These are phyloP conservation scores for Tetrahymena malaccensis DNA, from an alignment of 73 alveolate genomes.

Conservation along the genomic window DNA sequence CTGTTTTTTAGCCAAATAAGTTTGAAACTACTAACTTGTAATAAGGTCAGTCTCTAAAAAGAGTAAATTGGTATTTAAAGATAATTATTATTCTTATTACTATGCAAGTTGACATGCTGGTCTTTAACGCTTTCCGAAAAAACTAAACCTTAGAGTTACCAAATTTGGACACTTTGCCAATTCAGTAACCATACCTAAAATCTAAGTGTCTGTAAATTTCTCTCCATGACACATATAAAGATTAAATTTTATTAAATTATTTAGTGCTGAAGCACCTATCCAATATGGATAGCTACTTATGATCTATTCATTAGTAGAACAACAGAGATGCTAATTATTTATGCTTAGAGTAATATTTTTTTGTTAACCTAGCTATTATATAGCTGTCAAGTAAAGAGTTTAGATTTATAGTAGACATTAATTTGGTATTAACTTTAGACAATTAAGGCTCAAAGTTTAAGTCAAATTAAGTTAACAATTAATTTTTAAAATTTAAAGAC, in stretches of 20 bases:
- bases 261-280: not conserved
- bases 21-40: not conserved
- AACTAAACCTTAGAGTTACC: not conserved
- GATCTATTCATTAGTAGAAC: not conserved
- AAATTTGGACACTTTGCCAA: not conserved
- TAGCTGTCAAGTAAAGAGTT: not conserved
- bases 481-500: not conserved
- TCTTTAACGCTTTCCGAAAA: not conserved
- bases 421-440: not conserved
- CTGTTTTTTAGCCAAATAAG: not conserved
- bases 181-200: not conserved
- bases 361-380: not conserved
- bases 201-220: not conserved
- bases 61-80: not conserved
- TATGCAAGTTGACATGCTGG: not conserved
- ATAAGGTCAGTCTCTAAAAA: not conserved
- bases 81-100: not conserved
- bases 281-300: not conserved
- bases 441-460: not conserved
- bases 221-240: not conserved
- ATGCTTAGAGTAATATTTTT: not conserved
- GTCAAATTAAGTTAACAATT: not conserved
- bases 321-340: not conserved
- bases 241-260: not conserved
- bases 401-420: not conserved